Base-by-base conservation (phyloP, 768 basidiomycete species). In the Phaeolepiota aurea region DNA sequence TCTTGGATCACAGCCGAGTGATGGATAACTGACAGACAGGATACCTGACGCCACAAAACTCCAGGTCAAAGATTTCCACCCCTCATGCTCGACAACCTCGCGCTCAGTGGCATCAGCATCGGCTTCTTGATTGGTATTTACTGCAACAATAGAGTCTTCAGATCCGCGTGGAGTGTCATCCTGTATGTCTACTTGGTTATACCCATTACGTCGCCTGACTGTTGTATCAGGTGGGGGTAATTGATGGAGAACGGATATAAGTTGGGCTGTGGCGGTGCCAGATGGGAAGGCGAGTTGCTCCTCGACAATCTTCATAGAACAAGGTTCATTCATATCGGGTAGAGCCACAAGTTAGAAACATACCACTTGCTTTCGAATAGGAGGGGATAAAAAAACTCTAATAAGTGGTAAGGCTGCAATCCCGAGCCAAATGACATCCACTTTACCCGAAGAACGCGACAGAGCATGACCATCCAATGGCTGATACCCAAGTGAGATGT, bases 371-470 rank as follows among this genome's bases (percentile, higher is more conserved):
- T 88, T 87, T 35, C 94, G 79, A 20, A 98, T 74, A 4, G 93
- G 94, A 12, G 92, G 90, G 1, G 94, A 94, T 31, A 98, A 70
- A 59, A 97, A 94, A n/a, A 97, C 93, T 3, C 87, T 88, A 42
- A 9, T 15, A 15, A n/a, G n/a, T n/a, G n/a, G n/a, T n/a, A n/a
- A n/a, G n/a, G n/a, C n/a, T n/a, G n/a, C n/a, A n/a, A n/a, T n/a
- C n/a, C n/a, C n/a, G n/a, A n/a, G n/a, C n/a, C n/a, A n/a, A n/a
- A n/a, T n/a, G n/a, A n/a, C n/a, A n/a, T n/a, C 3, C 71, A 10
- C 44, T 55, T 44, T 40, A 84, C 77, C 93, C 94, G 61, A 97
- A 98, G 66, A 92, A 98, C 3, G 93, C 93, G 19, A 94, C 75
- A 4, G 83, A 87, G 46, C 78, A 81, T 9, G 88, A 92, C 94